A percentile compares a stretch with the other conserved stretches of the same genome.
Evolutionary conservation across 495 filamentous ascomycete species (phyloP).

Genomic region (Penicillium turbatum): DNA sequence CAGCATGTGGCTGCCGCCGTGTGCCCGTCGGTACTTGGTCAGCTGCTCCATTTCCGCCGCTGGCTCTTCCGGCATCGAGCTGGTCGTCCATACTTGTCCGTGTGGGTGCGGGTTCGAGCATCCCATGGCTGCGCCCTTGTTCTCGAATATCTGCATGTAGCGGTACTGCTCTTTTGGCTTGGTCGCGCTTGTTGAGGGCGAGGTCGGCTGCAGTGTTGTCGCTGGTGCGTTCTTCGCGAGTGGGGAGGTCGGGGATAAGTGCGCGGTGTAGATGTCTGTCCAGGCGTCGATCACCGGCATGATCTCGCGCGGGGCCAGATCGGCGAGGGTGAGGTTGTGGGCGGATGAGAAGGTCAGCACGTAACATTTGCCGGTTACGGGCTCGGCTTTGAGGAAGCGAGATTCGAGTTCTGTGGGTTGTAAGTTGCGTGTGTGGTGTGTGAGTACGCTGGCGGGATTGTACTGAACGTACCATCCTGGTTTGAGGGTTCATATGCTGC

Average conservation of each 20-base stretch:
- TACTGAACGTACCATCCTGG: constrained; percentile 41
- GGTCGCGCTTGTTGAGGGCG: constrained; percentile 40
- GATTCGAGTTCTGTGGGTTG: constrained; percentile 56
- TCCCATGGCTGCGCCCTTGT: constrained; percentile 97
- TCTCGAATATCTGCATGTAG: constrained; percentile 99
- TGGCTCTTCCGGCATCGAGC: constrained; percentile 82
- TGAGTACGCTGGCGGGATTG: background rate
- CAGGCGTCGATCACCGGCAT: constrained; percentile 76
- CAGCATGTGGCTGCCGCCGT: constrained; percentile 69
- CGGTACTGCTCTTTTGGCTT: constrained; percentile 73
- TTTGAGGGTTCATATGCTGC: constrained; percentile 56
- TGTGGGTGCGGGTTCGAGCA: constrained; percentile 99
- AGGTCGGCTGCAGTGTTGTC: constrained; percentile 44
- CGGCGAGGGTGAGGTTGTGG: constrained; percentile 90
- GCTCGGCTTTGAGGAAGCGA: constrained; percentile 76
- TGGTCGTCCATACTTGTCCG: constrained; percentile 94
- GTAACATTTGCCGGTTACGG: constrained; percentile 95
- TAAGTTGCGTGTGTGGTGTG: constrained; percentile 8
- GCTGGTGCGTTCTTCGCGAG: constrained; percentile 49
- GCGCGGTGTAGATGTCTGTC: constrained; percentile 80
- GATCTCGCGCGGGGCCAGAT: constrained; percentile 66
- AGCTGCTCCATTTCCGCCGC: constrained; percentile 71
- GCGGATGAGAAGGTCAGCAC: constrained; percentile 88
- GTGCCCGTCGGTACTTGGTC: constrained; percentile 65
- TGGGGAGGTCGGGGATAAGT: constrained; percentile 69